Percentiles rank a stretch among this genome's conserved stretches.
These are phyloP conservation scores for Voacanga thouarsii DNA, from an alignment of 257 asterid species.

Conservation along the genomic window DNA sequence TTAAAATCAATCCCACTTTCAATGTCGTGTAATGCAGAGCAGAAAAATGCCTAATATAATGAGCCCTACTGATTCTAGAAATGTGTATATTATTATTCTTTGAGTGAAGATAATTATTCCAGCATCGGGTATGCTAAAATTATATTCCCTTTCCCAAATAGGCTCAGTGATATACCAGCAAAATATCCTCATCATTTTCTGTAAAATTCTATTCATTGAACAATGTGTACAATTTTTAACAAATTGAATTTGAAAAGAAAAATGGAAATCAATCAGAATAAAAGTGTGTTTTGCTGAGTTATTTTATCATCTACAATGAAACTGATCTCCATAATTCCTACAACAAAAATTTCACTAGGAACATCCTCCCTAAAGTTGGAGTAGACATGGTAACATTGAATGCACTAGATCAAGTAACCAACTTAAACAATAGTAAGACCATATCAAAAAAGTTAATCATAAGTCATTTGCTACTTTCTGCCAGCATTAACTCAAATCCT, in stretches of 20 bases:
- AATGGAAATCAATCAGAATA: background rate
- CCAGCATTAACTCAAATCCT: too few species aligned
- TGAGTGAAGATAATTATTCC: too few species aligned
- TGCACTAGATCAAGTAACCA: background rate
- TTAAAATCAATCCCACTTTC: too few species aligned
- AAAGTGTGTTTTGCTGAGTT: too few species aligned
- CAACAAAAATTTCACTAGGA: background rate
- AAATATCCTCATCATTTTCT: background rate
- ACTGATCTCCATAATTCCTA: background rate
- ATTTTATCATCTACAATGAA: too few species aligned
- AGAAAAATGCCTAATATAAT: too few species aligned
- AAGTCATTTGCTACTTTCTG: background rate
- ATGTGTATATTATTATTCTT: too few species aligned
- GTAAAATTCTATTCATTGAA: background rate
- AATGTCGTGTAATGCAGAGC: too few species aligned
- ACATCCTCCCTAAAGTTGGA: background rate
- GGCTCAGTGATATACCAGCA: background rate
- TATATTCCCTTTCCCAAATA: background rate
- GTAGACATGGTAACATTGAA: background rate
- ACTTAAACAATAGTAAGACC: background rate
- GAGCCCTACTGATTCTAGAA: too few species aligned
- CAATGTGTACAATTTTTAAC: background rate
- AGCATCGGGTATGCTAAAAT: too few species aligned
- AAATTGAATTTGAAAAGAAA: background rate
- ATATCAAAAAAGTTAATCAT: background rate